Base-by-base conservation (phyloP, 768 basidiomycete genomes). In the Boletus sp. region DNA sequence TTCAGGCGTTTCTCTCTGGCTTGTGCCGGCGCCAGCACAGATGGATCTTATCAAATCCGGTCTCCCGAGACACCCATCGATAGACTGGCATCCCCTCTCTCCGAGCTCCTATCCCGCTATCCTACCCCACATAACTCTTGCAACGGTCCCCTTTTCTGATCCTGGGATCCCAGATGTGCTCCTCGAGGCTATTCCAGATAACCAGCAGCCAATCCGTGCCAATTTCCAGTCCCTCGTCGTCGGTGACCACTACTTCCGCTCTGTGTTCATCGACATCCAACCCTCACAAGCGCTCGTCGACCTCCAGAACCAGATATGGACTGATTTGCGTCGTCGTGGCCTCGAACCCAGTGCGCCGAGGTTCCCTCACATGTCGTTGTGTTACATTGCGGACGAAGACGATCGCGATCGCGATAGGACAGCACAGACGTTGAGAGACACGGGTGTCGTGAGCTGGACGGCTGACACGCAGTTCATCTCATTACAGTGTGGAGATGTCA, bases 321-420 rank as follows among this genome's bases (percentile, higher is more conserved):
- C 63, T 6, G 59, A 63, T 23, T 59, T 78, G n/a, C 61, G 56
- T 40, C 48, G 38, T 21, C 65, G 77, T 23, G 65, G 66, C 5
- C 54, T 79, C 8, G 70, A 77, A 23, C 75, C 79, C 2, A 62
- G 63, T 4, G 83, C 86, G 1, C 85, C 87, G 0, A 69, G 74
- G 34, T 87, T 81, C 57, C 85, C 88, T 7, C 90, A 92, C 66
- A 57, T 90, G 57, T 91, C 90, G 34, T 60, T 92, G 54, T 84
- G 80, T 62, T 92, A 92, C 64, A 83, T 90, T 55, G 75, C 74
- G 27, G 83, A 90, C 54, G 75, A 77, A n/a, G 88, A 90, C 57
- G 77, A 77, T 4, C 63, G 11, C 19, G 79, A 85, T 67, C 80
- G 88, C 41, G 70, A 73, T 21, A 74, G 64, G 56, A 79, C 79